Evolutionary conservation across 495 filamentous ascomycete species (phyloP).

Genomic region (Opeltia flavorubescens): DNA sequence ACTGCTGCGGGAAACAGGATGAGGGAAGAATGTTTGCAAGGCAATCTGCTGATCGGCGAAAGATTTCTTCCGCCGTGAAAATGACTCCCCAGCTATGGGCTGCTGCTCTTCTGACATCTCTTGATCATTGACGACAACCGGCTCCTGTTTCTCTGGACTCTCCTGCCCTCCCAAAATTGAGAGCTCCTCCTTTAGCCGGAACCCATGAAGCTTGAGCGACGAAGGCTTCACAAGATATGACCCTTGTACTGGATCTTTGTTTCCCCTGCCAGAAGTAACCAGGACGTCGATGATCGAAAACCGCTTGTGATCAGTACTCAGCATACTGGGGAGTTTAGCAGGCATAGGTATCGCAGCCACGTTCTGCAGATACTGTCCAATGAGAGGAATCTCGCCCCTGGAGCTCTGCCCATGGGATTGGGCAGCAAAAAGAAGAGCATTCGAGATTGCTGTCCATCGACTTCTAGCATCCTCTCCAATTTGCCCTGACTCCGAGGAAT

Average conservation of each 20-base stretch:
- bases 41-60: too few relatives aligned
- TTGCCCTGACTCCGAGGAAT: neutral
- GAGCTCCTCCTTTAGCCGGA: neutral
- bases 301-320: slow-evolving; percentile 13
- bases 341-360: slow-evolving; percentile 23
- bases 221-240: slow-evolving; percentile 15
- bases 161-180: neutral
- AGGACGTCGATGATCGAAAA: slow-evolving; percentile 30
- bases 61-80: too few relatives aligned
- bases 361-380: slow-evolving; percentile 23
- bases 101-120: neutral
- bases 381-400: slow-evolving; percentile 17
- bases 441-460: slow-evolving; percentile 21
- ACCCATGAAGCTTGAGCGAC: slow-evolving; percentile 7
- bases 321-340: slow-evolving; percentile 11
- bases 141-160: neutral
- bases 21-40: too few relatives aligned
- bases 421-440: slow-evolving; percentile 20
- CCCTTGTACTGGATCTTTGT: slow-evolving; percentile 13
- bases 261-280: slow-evolving; percentile 20
- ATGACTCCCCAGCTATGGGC: neutral
- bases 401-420: slow-evolving; percentile 16
- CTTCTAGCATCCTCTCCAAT: neutral
- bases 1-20: too few relatives aligned
- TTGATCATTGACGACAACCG: neutral